Evolutionary conservation across 495 filamentous ascomycete genomes (phyloP), one percentile per base, ranked within the genome.

Genomic region (Aspergillus ostianus): DNA sequence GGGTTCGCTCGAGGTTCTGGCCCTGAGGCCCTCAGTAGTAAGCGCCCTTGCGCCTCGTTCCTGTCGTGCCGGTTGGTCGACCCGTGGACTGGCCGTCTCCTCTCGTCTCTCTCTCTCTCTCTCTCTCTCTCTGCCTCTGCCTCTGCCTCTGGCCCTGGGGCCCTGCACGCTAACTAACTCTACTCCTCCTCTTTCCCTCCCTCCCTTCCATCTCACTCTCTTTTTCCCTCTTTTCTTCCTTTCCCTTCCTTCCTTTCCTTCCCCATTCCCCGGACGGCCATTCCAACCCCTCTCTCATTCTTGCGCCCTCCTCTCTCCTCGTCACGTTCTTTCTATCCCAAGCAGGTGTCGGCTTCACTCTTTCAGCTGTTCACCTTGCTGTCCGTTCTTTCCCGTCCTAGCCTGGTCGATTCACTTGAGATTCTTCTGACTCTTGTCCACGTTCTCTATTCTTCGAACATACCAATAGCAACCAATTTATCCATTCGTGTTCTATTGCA

Each of bases 331-430:
- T 67, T 72, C 60, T 53, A 61, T 61, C 55, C 58, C 41, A 66
- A 70, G 79, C 81, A 80, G 80, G 83, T 82, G 74, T 82, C 87
- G 83, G 86, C 90, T 93, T 92, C 90, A 91, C 84, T 93, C 90
- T 82, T 91, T 92, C 74, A 88, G 85, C 84, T 83, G 82, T 62
- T 68, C 74, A 73, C 73, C 72, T 65, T 79, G 81, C 82, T 69
- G 70, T 84, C 77, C 83, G 70, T 76, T 86, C 84, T 68, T 76
- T 77, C 69, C 49, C 57, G 47, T 23, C 56, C 51, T 52, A 61
- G 58, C 58, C 64, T 53, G 55, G 53, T 55, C 58, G 29, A 57
- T 45, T 58, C 36, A 10, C 3, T 15, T 5, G 13, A 41, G 36
- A 41, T 41, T 41, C 10, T 41, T 12, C 36, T 41, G 50, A 51